Evolutionary conservation across 805 yeast species (phyloP).

Genomic region (Brettanomyces nanus): DNA sequence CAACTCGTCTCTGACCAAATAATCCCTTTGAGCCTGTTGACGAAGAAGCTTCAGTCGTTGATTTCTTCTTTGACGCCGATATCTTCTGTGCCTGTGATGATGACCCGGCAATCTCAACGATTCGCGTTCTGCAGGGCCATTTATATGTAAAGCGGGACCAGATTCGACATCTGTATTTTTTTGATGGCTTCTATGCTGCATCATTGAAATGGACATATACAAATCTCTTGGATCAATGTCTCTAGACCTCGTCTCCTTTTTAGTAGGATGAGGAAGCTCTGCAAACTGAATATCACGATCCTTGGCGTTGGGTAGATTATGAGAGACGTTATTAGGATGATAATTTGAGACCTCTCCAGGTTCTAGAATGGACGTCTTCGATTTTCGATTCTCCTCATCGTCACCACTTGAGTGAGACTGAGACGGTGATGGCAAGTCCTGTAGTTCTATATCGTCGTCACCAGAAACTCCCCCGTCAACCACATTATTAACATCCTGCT

Average conservation of each 20-base stretch:
- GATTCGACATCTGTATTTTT: slow-evolving; percentile 37
- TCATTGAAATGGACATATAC: slow-evolving; percentile 74
- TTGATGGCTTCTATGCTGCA: slow-evolving; percentile 44
- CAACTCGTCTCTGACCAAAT: slow-evolving; percentile 1
- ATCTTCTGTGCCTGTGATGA: slow-evolving; percentile 16
- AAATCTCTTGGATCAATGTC: slow-evolving; percentile 76
- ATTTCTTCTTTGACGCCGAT: slow-evolving; percentile 13
- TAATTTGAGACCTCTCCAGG: not conserved
- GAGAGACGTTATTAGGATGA: not conserved
- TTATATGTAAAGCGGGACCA: slow-evolving; percentile 72
- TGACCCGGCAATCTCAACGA: slow-evolving; percentile 13
- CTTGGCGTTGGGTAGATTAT: not conserved
- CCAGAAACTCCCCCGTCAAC: not conserved
- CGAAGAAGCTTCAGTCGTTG: slow-evolving; percentile 9
- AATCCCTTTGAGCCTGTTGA: slow-evolving; percentile 3
- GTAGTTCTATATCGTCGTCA: not conserved
- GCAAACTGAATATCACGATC: slow-evolving; percentile 47
- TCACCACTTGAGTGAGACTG: not conserved
- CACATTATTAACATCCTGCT: not conserved
- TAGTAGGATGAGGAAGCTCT: slow-evolving; percentile 45
- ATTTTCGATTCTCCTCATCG: not conserved
- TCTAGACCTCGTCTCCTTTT: slow-evolving; percentile 19
- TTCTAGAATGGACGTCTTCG: too few relatives aligned
- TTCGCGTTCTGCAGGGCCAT: slow-evolving; percentile 70
- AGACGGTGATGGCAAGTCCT: not conserved